phyloP scores from a whole-genome alignment of 2,329 filamentous ascomycete genomes.

The Pseudocercospora eumusae region DNA sequence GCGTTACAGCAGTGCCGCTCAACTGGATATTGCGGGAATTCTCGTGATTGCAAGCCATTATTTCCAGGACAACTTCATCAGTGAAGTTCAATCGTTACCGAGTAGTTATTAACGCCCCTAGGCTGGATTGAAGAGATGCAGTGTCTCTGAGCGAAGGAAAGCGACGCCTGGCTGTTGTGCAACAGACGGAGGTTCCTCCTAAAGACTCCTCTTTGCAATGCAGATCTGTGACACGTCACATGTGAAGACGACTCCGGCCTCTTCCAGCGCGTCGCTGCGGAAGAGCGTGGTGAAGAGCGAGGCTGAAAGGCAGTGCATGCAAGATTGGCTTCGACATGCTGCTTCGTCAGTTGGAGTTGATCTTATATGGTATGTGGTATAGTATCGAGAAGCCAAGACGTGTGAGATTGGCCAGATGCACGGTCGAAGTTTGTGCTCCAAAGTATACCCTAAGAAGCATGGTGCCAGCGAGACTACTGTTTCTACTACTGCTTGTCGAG shows the following conservation, averaged over 20 bases:
- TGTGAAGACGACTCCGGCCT: no score
- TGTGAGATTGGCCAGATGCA: conserved; percentile 7
- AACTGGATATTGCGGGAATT: neutral
- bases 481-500: neutral
- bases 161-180: neutral
- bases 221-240: no score
- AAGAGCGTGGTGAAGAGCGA: neutral
- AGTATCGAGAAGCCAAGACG: no score
- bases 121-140: no score
- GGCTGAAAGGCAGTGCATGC: neutral
- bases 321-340: neutral
- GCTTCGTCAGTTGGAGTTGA: neutral
- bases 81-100: neutral
- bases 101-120: no score
- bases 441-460: neutral
- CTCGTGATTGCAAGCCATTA: neutral
- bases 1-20: no score
- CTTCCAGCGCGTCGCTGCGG: no score
- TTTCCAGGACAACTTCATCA: neutral
- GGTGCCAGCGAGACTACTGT: neutral
- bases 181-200: neutral
- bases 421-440: neutral
- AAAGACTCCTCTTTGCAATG: no score
- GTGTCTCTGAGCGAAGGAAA: neutral
- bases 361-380: neutral